Evolutionary conservation across 2,329 filamentous ascomycete species (phyloP).

Genomic region (Hysterium pulicare): DNA sequence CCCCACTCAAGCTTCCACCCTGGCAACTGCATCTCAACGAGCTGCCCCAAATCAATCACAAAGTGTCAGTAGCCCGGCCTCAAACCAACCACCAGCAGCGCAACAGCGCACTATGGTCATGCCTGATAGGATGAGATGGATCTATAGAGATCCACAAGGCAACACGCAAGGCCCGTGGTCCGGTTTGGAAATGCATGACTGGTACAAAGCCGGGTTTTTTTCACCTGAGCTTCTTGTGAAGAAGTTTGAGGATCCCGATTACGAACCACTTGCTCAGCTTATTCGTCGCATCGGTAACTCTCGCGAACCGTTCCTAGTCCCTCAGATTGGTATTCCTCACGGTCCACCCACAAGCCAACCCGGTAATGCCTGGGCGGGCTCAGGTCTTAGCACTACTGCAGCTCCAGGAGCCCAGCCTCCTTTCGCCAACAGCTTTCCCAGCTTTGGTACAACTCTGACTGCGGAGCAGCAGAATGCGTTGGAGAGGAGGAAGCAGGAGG

Average conservation of each 20-base stretch:
- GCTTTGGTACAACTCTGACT: constrained; percentile 92
- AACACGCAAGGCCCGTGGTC: constrained; percentile 93
- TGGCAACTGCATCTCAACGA: constrained; percentile 30
- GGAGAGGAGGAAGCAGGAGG: constrained; percentile 94
- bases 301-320: constrained; percentile 92
- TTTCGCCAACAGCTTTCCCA: constrained; percentile 89
- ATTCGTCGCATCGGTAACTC: constrained; percentile 97
- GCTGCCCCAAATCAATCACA: constrained; percentile 31
- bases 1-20: constrained; percentile 17
- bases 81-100: constrained; percentile 63
- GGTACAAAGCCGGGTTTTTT: constrained; percentile 99
- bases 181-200: constrained; percentile 98
- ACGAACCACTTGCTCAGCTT: constrained; percentile 90
- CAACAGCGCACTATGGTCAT: constrained; percentile 93
- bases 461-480: constrained; percentile 97
- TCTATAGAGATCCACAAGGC: constrained; percentile 92
- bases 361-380: constrained; percentile 43
- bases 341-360: constrained; percentile 62
- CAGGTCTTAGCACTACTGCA: constrained; percentile 30
- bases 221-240: constrained; percentile 91
- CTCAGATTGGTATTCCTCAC: constrained; percentile 92
- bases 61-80: constrained; percentile 49
- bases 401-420: constrained; percentile 63
- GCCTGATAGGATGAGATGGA: constrained; percentile 98
- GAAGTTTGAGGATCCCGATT: constrained; percentile 89